A percentile compares a stretch with the other conserved stretches of the same genome.
Evolutionary conservation across 192 early-diverging fungal genomes (phyloP).

Genomic region (Mortierella alpina): DNA sequence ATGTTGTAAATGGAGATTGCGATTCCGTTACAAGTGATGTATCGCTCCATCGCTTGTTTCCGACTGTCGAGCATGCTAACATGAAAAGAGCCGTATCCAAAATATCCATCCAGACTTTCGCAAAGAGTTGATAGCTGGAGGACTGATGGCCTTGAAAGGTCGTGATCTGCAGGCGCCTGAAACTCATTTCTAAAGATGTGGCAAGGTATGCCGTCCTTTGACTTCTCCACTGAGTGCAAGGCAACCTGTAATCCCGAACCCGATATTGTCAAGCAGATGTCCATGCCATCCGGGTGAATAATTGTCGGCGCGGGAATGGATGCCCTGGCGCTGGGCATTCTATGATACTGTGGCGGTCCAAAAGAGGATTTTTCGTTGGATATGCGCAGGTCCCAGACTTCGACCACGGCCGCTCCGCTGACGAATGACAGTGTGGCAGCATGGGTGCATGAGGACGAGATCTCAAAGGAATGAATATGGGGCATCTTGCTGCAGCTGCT

Average conservation of each 20-base stretch:
- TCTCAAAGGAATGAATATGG: conserved; percentile 12
- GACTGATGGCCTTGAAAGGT: conserved; percentile 2
- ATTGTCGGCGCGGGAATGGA: neutral
- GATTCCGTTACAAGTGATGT: conserved; percentile 4
- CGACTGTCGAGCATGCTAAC: neutral
- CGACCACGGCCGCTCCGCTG: conserved; percentile 6
- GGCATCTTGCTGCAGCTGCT: neutral
- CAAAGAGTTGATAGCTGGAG: neutral
- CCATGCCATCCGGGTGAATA: conserved; percentile 7
- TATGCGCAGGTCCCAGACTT: conserved; percentile 20
- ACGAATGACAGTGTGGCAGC: conserved; percentile 22
- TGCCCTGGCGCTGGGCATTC: neutral
- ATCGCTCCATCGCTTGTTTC: conserved; percentile 8
- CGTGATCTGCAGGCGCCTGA: conserved; percentile 4
- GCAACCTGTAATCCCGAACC: conserved; percentile 5
- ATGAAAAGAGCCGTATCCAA: conserved; percentile 16
- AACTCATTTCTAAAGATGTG: conserved; percentile 7
- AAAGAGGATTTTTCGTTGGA: neutral
- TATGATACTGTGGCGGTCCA: conserved; percentile 3
- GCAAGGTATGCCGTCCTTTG: conserved; percentile 11
- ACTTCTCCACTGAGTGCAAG: conserved; percentile 9
- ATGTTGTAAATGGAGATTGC: neutral
- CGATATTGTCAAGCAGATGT: conserved; percentile 16
- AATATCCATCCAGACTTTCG: conserved; percentile 10
- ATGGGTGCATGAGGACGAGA: conserved; percentile 13